These are phyloP conservation scores for Boletus sensibilis DNA, from an alignment of 768 basidiomycete genomes.

Conservation along the genomic window DNA sequence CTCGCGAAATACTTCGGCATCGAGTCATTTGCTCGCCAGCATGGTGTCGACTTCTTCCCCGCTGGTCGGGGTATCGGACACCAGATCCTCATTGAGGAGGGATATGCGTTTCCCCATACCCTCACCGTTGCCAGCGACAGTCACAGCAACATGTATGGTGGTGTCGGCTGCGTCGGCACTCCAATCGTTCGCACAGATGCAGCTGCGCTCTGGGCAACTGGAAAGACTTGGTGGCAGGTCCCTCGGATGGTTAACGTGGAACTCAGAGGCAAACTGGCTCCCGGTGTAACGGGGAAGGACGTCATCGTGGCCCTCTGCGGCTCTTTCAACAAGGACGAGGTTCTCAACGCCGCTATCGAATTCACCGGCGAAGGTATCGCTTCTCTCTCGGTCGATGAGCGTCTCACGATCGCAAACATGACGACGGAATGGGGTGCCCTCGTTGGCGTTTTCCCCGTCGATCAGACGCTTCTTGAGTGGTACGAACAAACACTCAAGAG, in stretches of 20 bases:
- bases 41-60: slow-evolving; percentile 92
- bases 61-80: slow-evolving; percentile 98
- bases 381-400: slow-evolving; percentile 81
- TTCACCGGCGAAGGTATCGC: slow-evolving; percentile 88
- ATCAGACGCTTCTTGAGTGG: slow-evolving; percentile 79
- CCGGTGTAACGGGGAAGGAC: slow-evolving; percentile 96
- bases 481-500: slow-evolving; percentile 74
- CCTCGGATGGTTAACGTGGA: slow-evolving; percentile 96
- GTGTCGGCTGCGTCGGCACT: slow-evolving; percentile 95
- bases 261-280: slow-evolving; percentile 72
- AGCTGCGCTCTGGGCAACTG: slow-evolving; percentile 96
- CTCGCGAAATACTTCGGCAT: slow-evolving; percentile 89
- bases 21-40: slow-evolving; percentile 82
- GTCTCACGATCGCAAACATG: slow-evolving; percentile 98
- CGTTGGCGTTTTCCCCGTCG: slow-evolving; percentile 92
- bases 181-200: slow-evolving; percentile 96
- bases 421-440: slow-evolving; percentile 99
- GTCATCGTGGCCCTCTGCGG: slow-evolving; percentile 97
- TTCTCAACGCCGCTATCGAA: slow-evolving; percentile 94
- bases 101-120: slow-evolving; percentile 94
- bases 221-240: slow-evolving; percentile 99
- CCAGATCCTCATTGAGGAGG: slow-evolving; percentile 96
- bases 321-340: slow-evolving; percentile 94
- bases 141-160: slow-evolving; percentile 99
- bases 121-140: slow-evolving; percentile 96